Evolutionary conservation across 768 basidiomycete genomes (phyloP).

Genomic region (Termitomyces sp.): DNA sequence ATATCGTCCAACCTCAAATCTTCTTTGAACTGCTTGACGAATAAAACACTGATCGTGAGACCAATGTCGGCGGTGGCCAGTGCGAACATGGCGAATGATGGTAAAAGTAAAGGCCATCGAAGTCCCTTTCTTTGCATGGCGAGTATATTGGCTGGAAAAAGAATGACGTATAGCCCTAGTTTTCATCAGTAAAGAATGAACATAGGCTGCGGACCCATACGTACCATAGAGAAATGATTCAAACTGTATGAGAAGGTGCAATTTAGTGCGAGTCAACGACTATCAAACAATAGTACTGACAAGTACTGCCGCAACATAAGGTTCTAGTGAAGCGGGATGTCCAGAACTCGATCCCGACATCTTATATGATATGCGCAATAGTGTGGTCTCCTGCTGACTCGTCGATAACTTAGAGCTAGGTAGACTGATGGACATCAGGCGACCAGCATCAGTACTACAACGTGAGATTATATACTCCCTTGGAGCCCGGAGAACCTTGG

Average conservation of each 20-base stretch:
- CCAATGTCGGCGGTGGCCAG: not conserved
- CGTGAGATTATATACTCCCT: not conserved
- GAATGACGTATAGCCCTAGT: not conserved
- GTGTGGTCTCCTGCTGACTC: not conserved
- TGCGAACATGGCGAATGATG: not conserved
- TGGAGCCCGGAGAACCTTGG: too few relatives aligned
- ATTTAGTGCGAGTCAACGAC: not conserved
- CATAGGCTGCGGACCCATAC: not conserved
- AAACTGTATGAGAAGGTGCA: not conserved
- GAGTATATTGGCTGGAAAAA: not conserved
- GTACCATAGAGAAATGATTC: not conserved
- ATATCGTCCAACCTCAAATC: not conserved
- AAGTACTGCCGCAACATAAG: not conserved
- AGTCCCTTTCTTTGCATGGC: not conserved
- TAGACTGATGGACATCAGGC: too few relatives aligned
- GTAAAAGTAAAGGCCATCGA: not conserved
- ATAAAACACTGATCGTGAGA: not conserved
- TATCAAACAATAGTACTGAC: not conserved
- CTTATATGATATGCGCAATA: not conserved
- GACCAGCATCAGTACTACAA: not conserved
- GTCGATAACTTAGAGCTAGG: not conserved
- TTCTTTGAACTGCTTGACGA: not conserved
- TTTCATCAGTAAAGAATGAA: not conserved
- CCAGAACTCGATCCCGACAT: not conserved
- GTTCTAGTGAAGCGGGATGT: not conserved